Percentiles rank a stretch among this genome's conserved stretches.
These are phyloP conservation scores for Phytophthora pisi DNA, from an alignment of 352 stramenopile species.

Conservation along the genomic window DNA sequence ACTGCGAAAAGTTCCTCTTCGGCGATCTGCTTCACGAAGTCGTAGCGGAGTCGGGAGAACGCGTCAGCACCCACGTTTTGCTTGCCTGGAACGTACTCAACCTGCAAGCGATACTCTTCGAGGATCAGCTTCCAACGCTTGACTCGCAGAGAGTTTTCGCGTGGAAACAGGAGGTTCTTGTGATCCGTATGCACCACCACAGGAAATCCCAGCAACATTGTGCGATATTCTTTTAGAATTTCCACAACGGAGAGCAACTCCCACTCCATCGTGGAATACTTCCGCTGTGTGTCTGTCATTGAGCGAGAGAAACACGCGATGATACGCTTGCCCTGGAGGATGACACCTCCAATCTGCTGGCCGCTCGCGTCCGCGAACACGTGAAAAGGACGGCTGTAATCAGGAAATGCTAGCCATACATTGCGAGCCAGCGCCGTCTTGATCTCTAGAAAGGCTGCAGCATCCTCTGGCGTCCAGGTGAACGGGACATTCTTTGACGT, in stretches of 20 bases:
- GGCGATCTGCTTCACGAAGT: no score
- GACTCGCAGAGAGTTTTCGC: no score
- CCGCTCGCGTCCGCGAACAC: slow-evolving; percentile 8
- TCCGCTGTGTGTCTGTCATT: slow-evolving; percentile 1
- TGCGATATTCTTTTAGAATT: slow-evolving; percentile 9
- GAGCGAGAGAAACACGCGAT: slow-evolving; percentile 3
- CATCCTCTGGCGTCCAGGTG: background rate
- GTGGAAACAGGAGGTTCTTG: slow-evolving; percentile 6
- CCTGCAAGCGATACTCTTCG: no score
- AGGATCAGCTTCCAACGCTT: no score
- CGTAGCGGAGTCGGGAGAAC: no score
- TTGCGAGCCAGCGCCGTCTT: background rate
- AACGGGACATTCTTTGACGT: background rate
- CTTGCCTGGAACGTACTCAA: no score
- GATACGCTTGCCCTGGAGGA: background rate
- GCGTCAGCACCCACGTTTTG: no score
- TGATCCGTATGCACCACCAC: slow-evolving; percentile 6
- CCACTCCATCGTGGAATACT: slow-evolving; percentile 12
- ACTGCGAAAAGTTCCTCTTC: no score
- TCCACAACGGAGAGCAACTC: slow-evolving; percentile 8
- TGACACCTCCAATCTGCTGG: background rate
- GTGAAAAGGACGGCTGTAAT: slow-evolving; percentile 3
- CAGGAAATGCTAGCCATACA: slow-evolving; percentile 2
- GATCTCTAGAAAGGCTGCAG: background rate
- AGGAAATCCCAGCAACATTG: slow-evolving; percentile 9